Conservation (phyloP, 805 yeast species). For the Lachancea meyersii region DNA sequence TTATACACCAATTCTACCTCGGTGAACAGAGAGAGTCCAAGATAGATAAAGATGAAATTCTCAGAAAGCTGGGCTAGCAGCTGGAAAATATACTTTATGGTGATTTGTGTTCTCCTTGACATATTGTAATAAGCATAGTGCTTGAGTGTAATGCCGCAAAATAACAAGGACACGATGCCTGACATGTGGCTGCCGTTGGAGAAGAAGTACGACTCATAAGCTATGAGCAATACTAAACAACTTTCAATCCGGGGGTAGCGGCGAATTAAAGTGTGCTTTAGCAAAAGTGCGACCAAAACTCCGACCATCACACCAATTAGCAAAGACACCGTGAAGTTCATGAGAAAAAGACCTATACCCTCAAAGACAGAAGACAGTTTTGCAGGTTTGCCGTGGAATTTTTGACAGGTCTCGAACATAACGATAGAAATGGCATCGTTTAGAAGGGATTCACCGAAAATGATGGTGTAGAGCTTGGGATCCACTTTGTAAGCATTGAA, state of each 20-base stretch:
- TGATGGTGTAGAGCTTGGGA: slow-evolving; percentile 93
- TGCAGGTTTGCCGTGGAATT: slow-evolving; percentile 82
- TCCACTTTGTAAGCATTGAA: slow-evolving; percentile 97
- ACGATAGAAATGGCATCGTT: slow-evolving; percentile 98
- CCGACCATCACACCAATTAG: slow-evolving; percentile 87
- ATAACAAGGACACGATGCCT: slow-evolving; percentile 88
- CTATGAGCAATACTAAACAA: slow-evolving; percentile 80
- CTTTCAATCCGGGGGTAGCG: slow-evolving; percentile 97
- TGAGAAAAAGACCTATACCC: slow-evolving; percentile 87
- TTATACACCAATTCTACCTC: slow-evolving; percentile 93
- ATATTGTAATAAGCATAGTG: slow-evolving; percentile 96
- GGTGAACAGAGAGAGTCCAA: slow-evolving; percentile 91
- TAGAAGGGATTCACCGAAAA: slow-evolving; percentile 90
- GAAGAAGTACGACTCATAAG: slow-evolving; percentile 94
- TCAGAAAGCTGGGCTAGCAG: slow-evolving; percentile 91
- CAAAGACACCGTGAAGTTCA: slow-evolving; percentile 88
- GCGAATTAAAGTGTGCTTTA: slow-evolving; percentile 89
- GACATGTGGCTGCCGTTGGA: slow-evolving; percentile 99
- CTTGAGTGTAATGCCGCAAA: slow-evolving; percentile 94
- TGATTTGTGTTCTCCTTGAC: slow-evolving; percentile 95
- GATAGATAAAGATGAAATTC: slow-evolving; percentile 90
- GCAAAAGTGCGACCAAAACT: slow-evolving; percentile 75
- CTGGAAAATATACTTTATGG: slow-evolving; percentile 92
- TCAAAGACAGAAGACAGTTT: slow-evolving; percentile 74
- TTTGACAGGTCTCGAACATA: slow-evolving; percentile 97